A percentile compares a stretch with the other conserved stretches of the same genome.
Evolutionary conservation across 208 protist species (phyloP).

Genomic region (Tritrichomonas foetus): DNA sequence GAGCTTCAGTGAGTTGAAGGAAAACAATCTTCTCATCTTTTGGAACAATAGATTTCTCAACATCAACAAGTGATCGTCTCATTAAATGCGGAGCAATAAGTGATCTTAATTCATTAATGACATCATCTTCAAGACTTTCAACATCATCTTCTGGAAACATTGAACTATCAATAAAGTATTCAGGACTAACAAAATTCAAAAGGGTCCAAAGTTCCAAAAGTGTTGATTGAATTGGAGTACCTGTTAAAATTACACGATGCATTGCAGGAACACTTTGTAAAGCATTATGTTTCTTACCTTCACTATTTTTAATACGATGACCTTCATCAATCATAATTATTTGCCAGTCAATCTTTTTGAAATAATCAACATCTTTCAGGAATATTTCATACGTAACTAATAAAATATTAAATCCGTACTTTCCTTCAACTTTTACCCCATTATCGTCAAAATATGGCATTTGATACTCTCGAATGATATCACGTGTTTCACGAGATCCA

Average conservation of each 20-base stretch:
- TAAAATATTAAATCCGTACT: slow-evolving; percentile 37
- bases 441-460: not conserved
- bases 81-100: slow-evolving; percentile 25
- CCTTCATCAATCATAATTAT: slow-evolving; percentile 71
- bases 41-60: slow-evolving; percentile 45
- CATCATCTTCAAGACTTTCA: not conserved
- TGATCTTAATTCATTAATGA: not conserved
- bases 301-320: slow-evolving; percentile 56
- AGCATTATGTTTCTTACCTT: slow-evolving; percentile 43
- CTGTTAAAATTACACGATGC: slow-evolving; percentile 52
- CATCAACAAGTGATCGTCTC: slow-evolving; percentile 31
- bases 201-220: slow-evolving; percentile 69
- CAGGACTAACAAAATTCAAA: slow-evolving; percentile 71
- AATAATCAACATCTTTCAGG: not conserved
- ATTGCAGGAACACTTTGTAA: not conserved
- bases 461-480: not conserved
- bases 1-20: slow-evolving; percentile 43
- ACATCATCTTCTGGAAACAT: slow-evolving; percentile 47
- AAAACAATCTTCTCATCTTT: slow-evolving; percentile 52
- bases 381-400: slow-evolving; percentile 13
- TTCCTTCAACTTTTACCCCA: not conserved
- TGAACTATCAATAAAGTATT: slow-evolving; percentile 60
- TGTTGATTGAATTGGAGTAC: slow-evolving; percentile 65
- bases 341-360: slow-evolving; percentile 59
- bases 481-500: not conserved